Base-by-base conservation (phyloP, 2,329 filamentous ascomycete genomes). In the Scytalidium sp. region DNA sequence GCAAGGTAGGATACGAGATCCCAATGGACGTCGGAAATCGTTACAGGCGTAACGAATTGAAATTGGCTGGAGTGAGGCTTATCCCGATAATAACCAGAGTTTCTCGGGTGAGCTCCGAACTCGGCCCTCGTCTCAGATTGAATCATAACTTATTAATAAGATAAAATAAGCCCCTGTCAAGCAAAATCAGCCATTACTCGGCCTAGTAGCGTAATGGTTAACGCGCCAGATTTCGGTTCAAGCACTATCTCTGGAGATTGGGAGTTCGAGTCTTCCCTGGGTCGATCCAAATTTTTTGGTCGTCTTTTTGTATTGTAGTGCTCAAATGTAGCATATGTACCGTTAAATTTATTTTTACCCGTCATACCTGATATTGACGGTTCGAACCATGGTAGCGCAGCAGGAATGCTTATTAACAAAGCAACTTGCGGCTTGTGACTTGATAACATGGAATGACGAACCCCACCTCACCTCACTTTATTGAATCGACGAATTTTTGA, bases 251-350 rank as follows among this genome's bases (percentile, higher is more conserved):
- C 49, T 50, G 25, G 47, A 54, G 52, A 54, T 54, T 54, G 39
- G 46, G 52, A 42, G 52, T 54, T 54, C 52, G 52, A 54, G 50
- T 54, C 52, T 41, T 53, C 46, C 41, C 46, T 20, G 27, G 50
- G 27, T 43, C 46, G 51, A 53, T 36, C 7, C 13, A 15, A 36
- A 15, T 36, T 36, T 36, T 36, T 36, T 36, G 53, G 46, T 19
- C 23, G 32, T 21, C 44, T 41, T 20, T 46, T 42, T 22, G 43
- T 41, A 22, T 47, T 36, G 17, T 39, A 41, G 10, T 21, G 29
- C n/a, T 15, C 17, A 45, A 40, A 25, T 15, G 23, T 27, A 27
- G 7, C 13, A 27, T 27, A 27, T 7, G 7, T 27, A 7, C 13
- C 13, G 13, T 13, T 27, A 27, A 7, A 27, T 7, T 27, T 27